phyloP scores from a whole-genome alignment of 495 filamentous ascomycete genomes.

The Aspergillus sparsus region DNA sequence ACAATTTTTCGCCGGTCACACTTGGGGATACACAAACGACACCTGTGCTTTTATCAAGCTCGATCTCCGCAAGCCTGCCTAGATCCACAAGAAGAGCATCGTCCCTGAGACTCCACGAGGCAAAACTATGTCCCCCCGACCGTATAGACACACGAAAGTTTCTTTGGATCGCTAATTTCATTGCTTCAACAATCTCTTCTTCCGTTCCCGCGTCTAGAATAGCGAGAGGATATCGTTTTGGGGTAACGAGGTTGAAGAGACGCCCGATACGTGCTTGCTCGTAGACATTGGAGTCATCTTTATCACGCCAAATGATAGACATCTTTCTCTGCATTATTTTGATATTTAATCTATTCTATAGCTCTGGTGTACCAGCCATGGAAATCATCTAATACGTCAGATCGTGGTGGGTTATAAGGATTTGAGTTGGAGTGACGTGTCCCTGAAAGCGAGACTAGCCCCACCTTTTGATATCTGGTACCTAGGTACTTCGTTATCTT shows the following conservation, averaged over 20 bases:
- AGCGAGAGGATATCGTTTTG: conserved; percentile 1
- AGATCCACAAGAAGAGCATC: conserved; percentile 2
- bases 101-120: conserved; percentile 4
- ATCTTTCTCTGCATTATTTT: background rate
- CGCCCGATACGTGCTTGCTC: conserved; percentile 1
- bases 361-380: too few relatives aligned
- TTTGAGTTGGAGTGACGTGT: too few relatives aligned
- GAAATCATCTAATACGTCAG: too few relatives aligned
- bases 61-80: background rate
- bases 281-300: background rate
- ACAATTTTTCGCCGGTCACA: background rate
- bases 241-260: conserved; percentile 7
- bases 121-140: conserved; percentile 4
- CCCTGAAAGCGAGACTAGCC: too few relatives aligned
- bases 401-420: too few relatives aligned
- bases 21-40: conserved; percentile 1
- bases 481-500: too few relatives aligned
- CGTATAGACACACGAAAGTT: background rate
- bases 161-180: background rate
- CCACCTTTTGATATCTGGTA: too few relatives aligned
- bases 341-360: background rate
- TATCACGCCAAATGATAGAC: conserved; percentile 7
- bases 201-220: background rate
- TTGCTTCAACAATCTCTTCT: background rate
- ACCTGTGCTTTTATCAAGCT: background rate